Conservation (phyloP, 208 protist species). For the Leishmania tropica region DNA sequence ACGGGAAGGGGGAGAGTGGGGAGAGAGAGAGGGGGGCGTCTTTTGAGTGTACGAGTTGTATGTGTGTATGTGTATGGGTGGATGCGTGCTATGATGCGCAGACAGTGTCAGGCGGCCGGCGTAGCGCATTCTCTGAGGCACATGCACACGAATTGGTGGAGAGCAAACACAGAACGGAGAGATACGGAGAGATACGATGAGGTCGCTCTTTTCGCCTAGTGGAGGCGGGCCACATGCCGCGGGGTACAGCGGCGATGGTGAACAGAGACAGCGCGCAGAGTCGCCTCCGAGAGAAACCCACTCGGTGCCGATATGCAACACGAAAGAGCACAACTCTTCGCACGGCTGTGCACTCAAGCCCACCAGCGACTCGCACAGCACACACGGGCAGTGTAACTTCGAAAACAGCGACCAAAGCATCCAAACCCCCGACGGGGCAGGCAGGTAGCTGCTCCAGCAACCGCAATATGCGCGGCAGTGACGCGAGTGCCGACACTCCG, state of each 20-base stretch:
- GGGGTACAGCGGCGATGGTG: neutral
- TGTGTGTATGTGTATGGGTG: neutral
- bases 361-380: neutral
- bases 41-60: neutral
- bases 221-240: neutral
- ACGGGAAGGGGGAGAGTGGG: neutral
- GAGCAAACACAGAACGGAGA: neutral
- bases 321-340: neutral
- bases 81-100: neutral
- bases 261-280: neutral
- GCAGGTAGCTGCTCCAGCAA: neutral
- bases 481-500: neutral
- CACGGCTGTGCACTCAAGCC: neutral
- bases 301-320: neutral
- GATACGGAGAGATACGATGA: neutral
- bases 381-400: neutral
- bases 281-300: neutral
- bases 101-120: neutral
- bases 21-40: neutral
- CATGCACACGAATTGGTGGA: neutral
- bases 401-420: neutral
- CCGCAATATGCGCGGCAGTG: neutral
- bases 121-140: neutral
- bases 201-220: neutral
- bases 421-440: neutral